These are phyloP conservation scores for Hypoxylon subgilvum DNA, from an alignment of 495 filamentous ascomycete species.

Conservation along the genomic window DNA sequence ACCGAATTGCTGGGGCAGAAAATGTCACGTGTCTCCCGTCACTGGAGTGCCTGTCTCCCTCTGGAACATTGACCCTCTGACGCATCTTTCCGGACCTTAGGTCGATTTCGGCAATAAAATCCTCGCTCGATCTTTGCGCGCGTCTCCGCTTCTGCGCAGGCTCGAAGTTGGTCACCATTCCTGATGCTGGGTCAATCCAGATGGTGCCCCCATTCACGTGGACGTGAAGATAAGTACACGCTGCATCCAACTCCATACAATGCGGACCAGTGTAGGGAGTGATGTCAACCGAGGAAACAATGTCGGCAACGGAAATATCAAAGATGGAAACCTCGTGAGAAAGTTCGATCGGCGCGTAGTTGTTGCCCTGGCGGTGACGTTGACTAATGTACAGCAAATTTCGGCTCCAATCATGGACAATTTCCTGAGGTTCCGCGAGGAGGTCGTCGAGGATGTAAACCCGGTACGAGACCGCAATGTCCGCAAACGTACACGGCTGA, in stretches of 20 bases:
- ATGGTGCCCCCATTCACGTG: constrained; percentile 32
- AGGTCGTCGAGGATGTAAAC: constrained; percentile 40
- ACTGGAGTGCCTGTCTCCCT: constrained; percentile 25
- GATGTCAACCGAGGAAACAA: constrained; percentile 30
- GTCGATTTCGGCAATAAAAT: constrained; percentile 36
- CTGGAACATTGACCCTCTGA: constrained; percentile 34
- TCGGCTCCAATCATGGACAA: constrained; percentile 34
- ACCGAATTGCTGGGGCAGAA: constrained; percentile 34
- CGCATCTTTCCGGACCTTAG: constrained; percentile 37
- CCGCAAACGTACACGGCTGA: constrained; percentile 27
- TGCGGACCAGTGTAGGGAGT: constrained; percentile 33
- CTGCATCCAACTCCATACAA: constrained; percentile 30
- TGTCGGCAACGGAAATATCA: constrained; percentile 23
- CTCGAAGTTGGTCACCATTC: constrained; percentile 33
- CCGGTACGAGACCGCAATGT: constrained; percentile 33
- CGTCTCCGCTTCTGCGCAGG: constrained; percentile 16
- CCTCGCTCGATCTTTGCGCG: constrained; percentile 21
- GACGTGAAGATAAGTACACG: constrained; percentile 32
- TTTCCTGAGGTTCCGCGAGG: constrained; percentile 37
- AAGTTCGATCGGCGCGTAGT: constrained; percentile 31
- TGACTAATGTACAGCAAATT: constrained; percentile 35
- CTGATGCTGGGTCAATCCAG: constrained; percentile 31
- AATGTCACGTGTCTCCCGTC: constrained; percentile 35
- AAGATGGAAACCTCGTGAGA: constrained; percentile 31
- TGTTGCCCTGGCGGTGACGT: constrained; percentile 32